Conservation (phyloP, 768 basidiomycete species). For the Pulveroboletus sp. region DNA sequence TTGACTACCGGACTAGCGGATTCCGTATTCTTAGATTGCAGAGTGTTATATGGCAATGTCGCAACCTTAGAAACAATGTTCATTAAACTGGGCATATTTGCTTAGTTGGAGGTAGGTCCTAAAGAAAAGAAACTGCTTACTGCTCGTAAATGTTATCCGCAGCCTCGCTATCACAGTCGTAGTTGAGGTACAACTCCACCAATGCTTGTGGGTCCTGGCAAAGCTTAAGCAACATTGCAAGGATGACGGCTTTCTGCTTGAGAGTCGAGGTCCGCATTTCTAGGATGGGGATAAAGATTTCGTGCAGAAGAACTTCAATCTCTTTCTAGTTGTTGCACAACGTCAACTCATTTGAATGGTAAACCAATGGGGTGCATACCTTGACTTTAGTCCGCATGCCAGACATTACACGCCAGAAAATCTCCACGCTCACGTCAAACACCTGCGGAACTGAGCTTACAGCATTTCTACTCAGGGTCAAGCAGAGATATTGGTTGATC, state of each 20-base stretch:
- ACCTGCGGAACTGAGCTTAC: slow-evolving; percentile 94
- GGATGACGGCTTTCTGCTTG: slow-evolving; percentile 90
- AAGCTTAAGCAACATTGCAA: slow-evolving; percentile 81
- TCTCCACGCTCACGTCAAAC: slow-evolving; percentile 96
- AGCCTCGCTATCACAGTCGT: slow-evolving; percentile 95
- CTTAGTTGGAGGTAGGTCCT: slow-evolving; percentile 4
- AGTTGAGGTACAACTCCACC: slow-evolving; percentile 98
- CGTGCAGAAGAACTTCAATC: slow-evolving; percentile 96
- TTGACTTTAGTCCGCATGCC: slow-evolving; percentile 95
- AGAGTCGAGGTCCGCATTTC: slow-evolving; percentile 97
- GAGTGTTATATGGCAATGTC: slow-evolving; percentile 46
- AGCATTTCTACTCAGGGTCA: slow-evolving; percentile 90
- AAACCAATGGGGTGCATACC: slow-evolving; percentile 37
- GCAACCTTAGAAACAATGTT: slow-evolving; percentile 94
- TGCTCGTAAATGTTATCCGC: slow-evolving; percentile 97
- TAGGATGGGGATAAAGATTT: slow-evolving; percentile 96
- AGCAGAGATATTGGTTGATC: slow-evolving; percentile 92
- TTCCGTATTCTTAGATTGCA: slow-evolving; percentile 49
- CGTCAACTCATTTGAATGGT: slow-evolving; percentile 6
- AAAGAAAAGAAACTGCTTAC: slow-evolving; percentile 36
- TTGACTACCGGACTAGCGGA: slow-evolving; percentile 57
- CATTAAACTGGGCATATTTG: slow-evolving; percentile 57
- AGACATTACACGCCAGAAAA: slow-evolving; percentile 94
- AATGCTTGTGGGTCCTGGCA: slow-evolving; percentile 97
- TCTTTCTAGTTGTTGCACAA: slow-evolving; percentile 68